Conservation (phyloP, 2,329 filamentous ascomycete genomes). For the Esteya vermicola region DNA sequence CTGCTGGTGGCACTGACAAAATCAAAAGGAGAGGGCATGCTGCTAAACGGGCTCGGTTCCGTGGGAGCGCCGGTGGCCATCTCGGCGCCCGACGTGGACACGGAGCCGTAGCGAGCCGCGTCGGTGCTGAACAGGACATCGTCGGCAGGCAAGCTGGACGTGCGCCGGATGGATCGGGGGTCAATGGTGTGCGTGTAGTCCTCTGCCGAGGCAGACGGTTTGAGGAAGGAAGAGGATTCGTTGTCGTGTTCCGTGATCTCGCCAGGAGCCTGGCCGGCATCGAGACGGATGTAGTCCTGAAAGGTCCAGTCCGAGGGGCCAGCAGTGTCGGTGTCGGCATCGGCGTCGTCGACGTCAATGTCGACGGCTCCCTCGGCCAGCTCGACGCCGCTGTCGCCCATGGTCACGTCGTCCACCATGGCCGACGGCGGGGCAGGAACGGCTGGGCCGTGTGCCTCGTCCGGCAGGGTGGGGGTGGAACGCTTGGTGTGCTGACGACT, state of each 20-base stretch:
- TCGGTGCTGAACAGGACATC: constrained; percentile 13
- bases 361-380: constrained; percentile 9
- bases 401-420: constrained; percentile 26
- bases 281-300: constrained; percentile 21
- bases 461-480: too few species aligned
- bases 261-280: constrained; percentile 23
- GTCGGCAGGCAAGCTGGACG: background rate
- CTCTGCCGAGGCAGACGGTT: background rate
- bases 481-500: too few species aligned
- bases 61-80: background rate
- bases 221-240: background rate
- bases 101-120: background rate
- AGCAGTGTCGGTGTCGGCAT: background rate
- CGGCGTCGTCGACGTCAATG: constrained; percentile 18
- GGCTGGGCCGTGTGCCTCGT: too few species aligned
- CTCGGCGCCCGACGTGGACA: too few species aligned
- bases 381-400: constrained; percentile 18
- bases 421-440: too few species aligned
- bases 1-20: constrained; percentile 46
- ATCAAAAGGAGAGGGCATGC: constrained; percentile 18
- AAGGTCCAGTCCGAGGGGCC: constrained; percentile 22
- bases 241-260: constrained; percentile 15
- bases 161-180: constrained; percentile 16
- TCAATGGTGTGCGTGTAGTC: constrained; percentile 17
- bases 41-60: constrained; percentile 8